Percentiles rank a stretch among this genome's conserved stretches.
Conservation (phyloP, 805 yeast genomes). For the Ascoidea asiatica region DNA sequence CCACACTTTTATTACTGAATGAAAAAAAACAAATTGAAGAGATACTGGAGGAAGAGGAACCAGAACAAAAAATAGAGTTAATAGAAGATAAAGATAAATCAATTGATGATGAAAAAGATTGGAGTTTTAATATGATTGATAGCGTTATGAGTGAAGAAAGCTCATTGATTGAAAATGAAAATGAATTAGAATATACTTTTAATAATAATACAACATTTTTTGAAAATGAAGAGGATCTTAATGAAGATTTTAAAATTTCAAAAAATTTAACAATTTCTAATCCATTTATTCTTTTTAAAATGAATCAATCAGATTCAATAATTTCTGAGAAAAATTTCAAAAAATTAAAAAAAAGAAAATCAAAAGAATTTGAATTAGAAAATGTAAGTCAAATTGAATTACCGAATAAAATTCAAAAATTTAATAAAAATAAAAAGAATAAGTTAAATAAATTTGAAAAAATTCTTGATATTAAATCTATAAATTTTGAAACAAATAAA, state of each 20-base stretch:
- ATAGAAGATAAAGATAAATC: neutral
- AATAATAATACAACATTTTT: too few species aligned
- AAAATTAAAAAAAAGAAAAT: too few species aligned
- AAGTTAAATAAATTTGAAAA: too few species aligned
- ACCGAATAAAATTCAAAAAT: too few species aligned
- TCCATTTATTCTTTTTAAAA: slow-evolving; percentile 14
- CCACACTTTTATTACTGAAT: neutral
- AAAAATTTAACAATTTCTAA: slow-evolving; percentile 12
- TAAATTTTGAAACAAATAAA: too few species aligned
- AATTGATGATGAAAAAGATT: slow-evolving; percentile 2
- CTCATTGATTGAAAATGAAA: neutral
- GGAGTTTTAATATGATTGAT: slow-evolving; percentile 8
- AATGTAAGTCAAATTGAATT: too few species aligned
- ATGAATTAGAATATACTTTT: neutral
- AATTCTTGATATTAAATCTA: too few species aligned
- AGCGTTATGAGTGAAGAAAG: slow-evolving; percentile 4
- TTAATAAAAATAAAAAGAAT: too few species aligned
- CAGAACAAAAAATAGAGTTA: neutral
- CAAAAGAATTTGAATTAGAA: too few species aligned
- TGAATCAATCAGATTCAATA: neutral
- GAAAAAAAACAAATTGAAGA: neutral
- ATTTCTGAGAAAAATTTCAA: neutral
- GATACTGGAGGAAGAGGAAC: neutral
- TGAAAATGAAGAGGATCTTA: neutral
- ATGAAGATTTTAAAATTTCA: slow-evolving; percentile 8